phyloP scores from a whole-genome alignment of 1,284 basidiomycete genomes.

The Ceratobasidium sp. region DNA sequence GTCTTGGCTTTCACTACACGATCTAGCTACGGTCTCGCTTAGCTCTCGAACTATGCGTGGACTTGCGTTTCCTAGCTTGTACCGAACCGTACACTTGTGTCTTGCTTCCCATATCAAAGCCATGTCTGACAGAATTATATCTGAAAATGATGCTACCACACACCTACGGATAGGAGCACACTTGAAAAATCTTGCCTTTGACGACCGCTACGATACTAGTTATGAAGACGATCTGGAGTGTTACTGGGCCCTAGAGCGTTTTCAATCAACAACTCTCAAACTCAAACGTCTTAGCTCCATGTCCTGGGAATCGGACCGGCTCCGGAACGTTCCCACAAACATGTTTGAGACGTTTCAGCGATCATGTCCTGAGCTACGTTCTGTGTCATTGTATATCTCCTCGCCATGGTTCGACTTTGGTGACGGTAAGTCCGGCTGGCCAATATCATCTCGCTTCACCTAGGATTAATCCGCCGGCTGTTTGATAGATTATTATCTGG shows the following conservation, averaged over 20 bases:
- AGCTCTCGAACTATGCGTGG: background rate
- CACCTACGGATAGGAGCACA: conserved; percentile 5
- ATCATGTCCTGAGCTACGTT: background rate
- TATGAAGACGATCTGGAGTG: background rate
- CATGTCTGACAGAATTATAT: background rate
- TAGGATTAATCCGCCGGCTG: background rate
- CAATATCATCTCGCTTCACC: background rate
- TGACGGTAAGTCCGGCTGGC: conserved; percentile 8
- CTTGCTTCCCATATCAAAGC: conserved; percentile 13
- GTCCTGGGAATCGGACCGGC: conserved; percentile 14
- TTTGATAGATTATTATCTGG: background rate
- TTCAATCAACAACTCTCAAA: background rate
- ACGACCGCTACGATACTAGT: background rate
- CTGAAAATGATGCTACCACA: conserved; percentile 19
- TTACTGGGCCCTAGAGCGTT: conserved; percentile 1
- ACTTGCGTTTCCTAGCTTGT: conserved; percentile 29
- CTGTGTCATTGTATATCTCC: conserved; percentile 4
- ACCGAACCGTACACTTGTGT: conserved; percentile 10
- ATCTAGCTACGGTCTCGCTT: conserved; percentile 8
- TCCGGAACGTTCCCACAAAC: background rate
- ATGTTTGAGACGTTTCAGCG: conserved; percentile 6
- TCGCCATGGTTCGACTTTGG: conserved; percentile 3
- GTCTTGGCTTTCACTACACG: conserved; percentile 5
- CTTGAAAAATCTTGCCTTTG: conserved; percentile 12
- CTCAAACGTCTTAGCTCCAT: conserved; percentile 6